These are phyloP conservation scores for Hemisphaericaspora nanyangensis DNA, from an alignment of 805 yeast genomes.

Conservation along the genomic window DNA sequence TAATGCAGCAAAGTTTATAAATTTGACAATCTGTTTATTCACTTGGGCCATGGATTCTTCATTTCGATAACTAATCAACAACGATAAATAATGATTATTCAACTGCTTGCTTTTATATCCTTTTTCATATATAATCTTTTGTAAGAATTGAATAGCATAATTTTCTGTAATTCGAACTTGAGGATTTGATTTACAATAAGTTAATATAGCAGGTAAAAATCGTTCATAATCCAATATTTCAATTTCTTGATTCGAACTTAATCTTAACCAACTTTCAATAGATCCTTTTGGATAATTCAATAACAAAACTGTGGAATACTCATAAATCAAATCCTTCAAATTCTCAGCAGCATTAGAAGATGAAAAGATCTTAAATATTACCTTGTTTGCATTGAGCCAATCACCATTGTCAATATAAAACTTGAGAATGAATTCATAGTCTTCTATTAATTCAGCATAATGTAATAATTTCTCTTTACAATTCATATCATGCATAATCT, in stretches of 20 bases:
- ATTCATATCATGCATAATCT: slow-evolving; percentile 65
- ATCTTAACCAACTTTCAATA: slow-evolving; percentile 72
- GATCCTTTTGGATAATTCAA: slow-evolving; percentile 67
- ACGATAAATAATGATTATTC: slow-evolving; percentile 67
- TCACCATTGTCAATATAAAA: slow-evolving; percentile 65
- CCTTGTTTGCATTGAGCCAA: slow-evolving; percentile 70
- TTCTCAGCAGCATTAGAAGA: slow-evolving; percentile 34
- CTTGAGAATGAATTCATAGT: slow-evolving; percentile 63
- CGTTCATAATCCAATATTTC: slow-evolving; percentile 40
- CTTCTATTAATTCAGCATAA: slow-evolving; percentile 65
- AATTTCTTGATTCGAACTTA: slow-evolving; percentile 13
- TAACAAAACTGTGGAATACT: slow-evolving; percentile 64
- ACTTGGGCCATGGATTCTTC: slow-evolving; percentile 2
- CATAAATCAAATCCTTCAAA: slow-evolving; percentile 46
- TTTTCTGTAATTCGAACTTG: slow-evolving; percentile 46
- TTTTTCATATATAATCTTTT: slow-evolving; percentile 42
- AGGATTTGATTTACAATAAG: slow-evolving; percentile 50
- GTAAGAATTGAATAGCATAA: slow-evolving; percentile 63
- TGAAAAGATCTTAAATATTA: slow-evolving; percentile 48
- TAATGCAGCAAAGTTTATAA: slow-evolving; percentile 22
- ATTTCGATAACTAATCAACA: slow-evolving; percentile 48
- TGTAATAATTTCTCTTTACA: slow-evolving; percentile 58
- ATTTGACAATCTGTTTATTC: slow-evolving; percentile 28
- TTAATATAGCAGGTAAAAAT: slow-evolving; percentile 71
- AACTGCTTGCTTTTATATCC: slow-evolving; percentile 42